phyloP scores from a whole-genome alignment of 1,284 basidiomycete species.

The Ustilago lituana region DNA sequence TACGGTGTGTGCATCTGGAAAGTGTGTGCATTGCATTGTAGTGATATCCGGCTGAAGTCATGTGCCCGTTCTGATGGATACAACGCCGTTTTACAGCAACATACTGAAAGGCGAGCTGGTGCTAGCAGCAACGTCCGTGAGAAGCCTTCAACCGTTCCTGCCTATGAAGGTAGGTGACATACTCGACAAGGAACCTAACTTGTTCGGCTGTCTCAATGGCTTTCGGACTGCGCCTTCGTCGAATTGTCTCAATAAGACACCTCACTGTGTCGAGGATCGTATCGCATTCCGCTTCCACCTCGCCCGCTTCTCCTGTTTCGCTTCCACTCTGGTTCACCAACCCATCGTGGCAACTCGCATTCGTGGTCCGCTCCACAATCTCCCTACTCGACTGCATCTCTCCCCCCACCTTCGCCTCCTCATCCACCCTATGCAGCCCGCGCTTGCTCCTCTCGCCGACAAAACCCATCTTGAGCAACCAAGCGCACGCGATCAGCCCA shows the following conservation, averaged over 20 bases:
- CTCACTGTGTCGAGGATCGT: constrained; percentile 33
- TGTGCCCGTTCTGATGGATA: too few species aligned
- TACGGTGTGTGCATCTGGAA: too few species aligned
- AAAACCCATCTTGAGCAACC: constrained; percentile 91
- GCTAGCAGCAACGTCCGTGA: neutral
- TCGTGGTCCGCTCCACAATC: constrained; percentile 20
- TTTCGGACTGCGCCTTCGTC: constrained; percentile 59
- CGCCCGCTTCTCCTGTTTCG: neutral
- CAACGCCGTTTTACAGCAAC: too few species aligned
- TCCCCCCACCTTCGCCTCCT: neutral
- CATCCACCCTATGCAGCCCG: neutral
- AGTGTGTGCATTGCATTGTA: too few species aligned
- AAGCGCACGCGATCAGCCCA: constrained; percentile 88
- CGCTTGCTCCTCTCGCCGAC: constrained; percentile 51
- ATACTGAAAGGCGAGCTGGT: too few species aligned
- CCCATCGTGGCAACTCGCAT: neutral
- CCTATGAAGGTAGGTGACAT: constrained; percentile 49
- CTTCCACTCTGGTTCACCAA: neutral
- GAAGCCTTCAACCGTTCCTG: constrained; percentile 32
- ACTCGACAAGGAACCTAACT: constrained; percentile 58
- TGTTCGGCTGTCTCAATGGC: constrained; percentile 67
- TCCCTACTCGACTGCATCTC: constrained; percentile 2
- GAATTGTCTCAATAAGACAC: constrained; percentile 56
- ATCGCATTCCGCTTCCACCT: constrained; percentile 24
- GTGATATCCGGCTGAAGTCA: too few species aligned